Percentiles rank a stretch among this genome's conserved stretches.
Evolutionary conservation across 768 basidiomycete species (phyloP).

Genomic region (Russula griseocarnosa): DNA sequence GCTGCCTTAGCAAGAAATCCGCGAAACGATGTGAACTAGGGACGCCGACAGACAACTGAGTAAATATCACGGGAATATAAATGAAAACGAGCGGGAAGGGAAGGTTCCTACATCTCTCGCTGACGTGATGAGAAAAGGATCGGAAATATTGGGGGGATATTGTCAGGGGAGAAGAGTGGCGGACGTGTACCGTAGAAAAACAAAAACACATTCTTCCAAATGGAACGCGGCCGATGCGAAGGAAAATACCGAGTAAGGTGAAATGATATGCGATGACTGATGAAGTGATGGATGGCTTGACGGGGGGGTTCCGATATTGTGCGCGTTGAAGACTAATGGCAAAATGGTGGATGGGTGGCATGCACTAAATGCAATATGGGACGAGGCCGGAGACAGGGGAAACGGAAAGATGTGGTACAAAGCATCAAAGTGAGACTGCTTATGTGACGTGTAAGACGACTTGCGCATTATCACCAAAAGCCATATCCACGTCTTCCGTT

Average conservation of each 20-base stretch:
- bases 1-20: constrained; percentile 30
- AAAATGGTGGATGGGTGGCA: constrained; percentile 15
- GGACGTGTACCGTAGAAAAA: constrained; percentile 14
- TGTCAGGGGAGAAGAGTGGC: not conserved
- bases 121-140: not conserved
- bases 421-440: constrained; percentile 29
- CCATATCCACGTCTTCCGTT: constrained; percentile 92
- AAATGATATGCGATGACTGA: constrained; percentile 15
- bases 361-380: constrained; percentile 25
- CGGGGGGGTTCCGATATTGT: constrained; percentile 8
- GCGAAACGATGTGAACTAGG: constrained; percentile 27
- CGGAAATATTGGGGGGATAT: constrained; percentile 3
- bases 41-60: constrained; percentile 20
- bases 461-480: constrained; percentile 84
- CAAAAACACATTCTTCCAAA: constrained; percentile 20
- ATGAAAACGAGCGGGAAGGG: constrained; percentile 24
- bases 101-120: constrained; percentile 6
- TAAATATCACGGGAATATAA: constrained; percentile 27
- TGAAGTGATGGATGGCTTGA: constrained; percentile 24
- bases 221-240: constrained; percentile 16
- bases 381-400: constrained; percentile 1
- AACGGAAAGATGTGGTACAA: constrained; percentile 14
- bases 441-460: constrained; percentile 78
- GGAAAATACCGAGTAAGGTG: constrained; percentile 12
- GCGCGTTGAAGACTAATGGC: constrained; percentile 11